A percentile compares a stretch with the other conserved stretches of the same genome.
Conservation (phyloP, 2,329 filamentous ascomycete species). For the Paecilomyces niveus region DNA sequence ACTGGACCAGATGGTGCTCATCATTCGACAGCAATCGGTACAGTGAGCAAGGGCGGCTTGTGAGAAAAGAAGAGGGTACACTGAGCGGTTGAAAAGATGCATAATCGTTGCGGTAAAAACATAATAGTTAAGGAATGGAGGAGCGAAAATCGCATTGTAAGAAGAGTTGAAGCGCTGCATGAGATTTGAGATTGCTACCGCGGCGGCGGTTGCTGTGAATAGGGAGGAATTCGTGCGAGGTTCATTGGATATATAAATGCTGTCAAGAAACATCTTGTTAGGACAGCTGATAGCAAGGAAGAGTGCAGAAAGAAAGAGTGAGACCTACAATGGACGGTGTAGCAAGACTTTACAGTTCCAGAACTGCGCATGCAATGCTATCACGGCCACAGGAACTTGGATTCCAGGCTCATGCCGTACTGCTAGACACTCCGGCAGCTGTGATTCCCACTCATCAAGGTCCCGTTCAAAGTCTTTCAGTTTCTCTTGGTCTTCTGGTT, state of each 20-base stretch:
- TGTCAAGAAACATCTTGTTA: background rate
- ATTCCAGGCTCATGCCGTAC: background rate
- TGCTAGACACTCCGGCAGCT: constrained; percentile 1
- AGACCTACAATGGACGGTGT: constrained; percentile 4
- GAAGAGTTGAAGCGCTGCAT: constrained; percentile 8
- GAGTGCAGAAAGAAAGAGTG: background rate
- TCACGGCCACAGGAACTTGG: constrained; percentile 1
- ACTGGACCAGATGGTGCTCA: constrained; percentile 8
- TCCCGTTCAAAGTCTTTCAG: constrained; percentile 2
- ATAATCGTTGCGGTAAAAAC: constrained; percentile 6
- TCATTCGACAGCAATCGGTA: constrained; percentile 7
- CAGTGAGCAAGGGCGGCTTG: constrained; percentile 6
- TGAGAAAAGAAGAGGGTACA: constrained; percentile 7
- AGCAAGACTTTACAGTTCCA: constrained; percentile 5
- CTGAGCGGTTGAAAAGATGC: constrained; percentile 7
- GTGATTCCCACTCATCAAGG: constrained; percentile 2
- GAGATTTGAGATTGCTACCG: constrained; percentile 1
- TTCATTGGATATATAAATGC: background rate
- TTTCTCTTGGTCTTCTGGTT: constrained; percentile 1
- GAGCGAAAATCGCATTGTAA: constrained; percentile 4
- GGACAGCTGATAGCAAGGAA: background rate
- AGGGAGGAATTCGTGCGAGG: constrained; percentile 2
- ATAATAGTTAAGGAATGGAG: constrained; percentile 8
- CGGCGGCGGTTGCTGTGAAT: constrained; percentile 2
- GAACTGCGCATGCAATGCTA: constrained; percentile 3